Evolutionary conservation across 1,284 basidiomycete genomes (phyloP).

Genomic region (Cryptococcus deneoformans): DNA sequence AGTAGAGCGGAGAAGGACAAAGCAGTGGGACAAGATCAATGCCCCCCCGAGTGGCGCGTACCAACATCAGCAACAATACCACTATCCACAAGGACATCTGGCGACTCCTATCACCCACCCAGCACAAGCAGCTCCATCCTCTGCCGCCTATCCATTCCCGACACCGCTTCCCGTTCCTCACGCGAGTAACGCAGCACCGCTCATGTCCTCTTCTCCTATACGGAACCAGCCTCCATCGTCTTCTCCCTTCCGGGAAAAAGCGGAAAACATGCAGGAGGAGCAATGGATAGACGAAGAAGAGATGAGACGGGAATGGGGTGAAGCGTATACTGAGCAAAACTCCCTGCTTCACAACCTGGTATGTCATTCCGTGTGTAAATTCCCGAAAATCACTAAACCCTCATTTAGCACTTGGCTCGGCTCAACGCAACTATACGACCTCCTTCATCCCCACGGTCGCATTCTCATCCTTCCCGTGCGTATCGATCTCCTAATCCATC

Average conservation of each 20-base stretch:
- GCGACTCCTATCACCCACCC: neutral
- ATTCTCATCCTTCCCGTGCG: neutral
- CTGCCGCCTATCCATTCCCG: conserved; percentile 1
- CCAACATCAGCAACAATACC: neutral
- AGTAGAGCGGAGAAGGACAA: conserved; percentile 25
- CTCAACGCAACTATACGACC: neutral
- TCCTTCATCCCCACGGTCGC: neutral
- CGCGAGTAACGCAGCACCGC: neutral
- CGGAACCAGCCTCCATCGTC: conserved; percentile 25
- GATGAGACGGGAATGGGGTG: conserved; percentile 32
- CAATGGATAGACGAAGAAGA: conserved; percentile 23
- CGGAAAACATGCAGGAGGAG: conserved; percentile 3
- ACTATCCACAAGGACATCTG: neutral
- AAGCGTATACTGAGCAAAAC: conserved; percentile 31
- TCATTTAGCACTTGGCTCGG: neutral
- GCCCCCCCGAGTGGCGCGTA: conserved; percentile 11
- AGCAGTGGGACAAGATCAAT: conserved; percentile 34
- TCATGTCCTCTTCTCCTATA: conserved; percentile 36
- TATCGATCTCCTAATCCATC: neutral
- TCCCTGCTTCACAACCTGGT: conserved; percentile 28
- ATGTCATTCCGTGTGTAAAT: conserved; percentile 3
- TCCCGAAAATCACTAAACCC: neutral
- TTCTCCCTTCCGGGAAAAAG: conserved; percentile 21
- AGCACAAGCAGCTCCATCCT: neutral
- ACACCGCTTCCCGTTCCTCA: neutral